These are phyloP conservation scores for Zygosaccharomyces rouxii DNA, from an alignment of 805 yeast genomes.

Conservation along the genomic window DNA sequence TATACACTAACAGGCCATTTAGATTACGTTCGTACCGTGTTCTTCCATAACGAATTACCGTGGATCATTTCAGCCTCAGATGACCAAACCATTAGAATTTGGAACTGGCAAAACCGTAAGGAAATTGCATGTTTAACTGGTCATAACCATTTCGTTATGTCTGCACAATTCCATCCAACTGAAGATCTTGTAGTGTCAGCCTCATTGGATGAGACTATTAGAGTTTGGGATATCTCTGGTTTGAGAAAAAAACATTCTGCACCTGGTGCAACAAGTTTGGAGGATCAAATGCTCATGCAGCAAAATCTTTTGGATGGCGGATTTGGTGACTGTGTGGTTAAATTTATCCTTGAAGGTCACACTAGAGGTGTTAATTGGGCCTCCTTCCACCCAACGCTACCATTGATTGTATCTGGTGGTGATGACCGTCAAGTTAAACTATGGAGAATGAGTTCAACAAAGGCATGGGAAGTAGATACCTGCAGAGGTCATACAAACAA, in stretches of 20 bases:
- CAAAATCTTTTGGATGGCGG: constrained; percentile 83
- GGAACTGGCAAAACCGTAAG: constrained; percentile 99
- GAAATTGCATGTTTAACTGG: constrained; percentile 97
- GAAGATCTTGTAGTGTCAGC: constrained; percentile 95
- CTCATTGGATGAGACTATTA: constrained; percentile 95
- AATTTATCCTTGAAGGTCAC: constrained; percentile 95
- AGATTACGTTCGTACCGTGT: constrained; percentile 92
- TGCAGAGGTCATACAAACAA: constrained; percentile 97
- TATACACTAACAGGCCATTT: constrained; percentile 91
- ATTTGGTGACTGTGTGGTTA: constrained; percentile 93
- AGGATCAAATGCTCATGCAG: constrained; percentile 43
- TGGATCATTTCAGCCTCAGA: constrained; percentile 96
- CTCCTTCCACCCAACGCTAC: constrained; percentile 93
- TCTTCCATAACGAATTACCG: constrained; percentile 92
- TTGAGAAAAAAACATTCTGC: constrained; percentile 94
- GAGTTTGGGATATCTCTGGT: constrained; percentile 98
- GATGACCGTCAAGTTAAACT: constrained; percentile 93
- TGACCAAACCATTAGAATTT: constrained; percentile 96
- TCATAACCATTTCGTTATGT: constrained; percentile 97
- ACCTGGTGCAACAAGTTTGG: constrained; percentile 47
- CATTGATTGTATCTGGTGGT: constrained; percentile 90
- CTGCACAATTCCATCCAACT: constrained; percentile 94
- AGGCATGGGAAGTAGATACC: constrained; percentile 99
- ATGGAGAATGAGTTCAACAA: constrained; percentile 96
- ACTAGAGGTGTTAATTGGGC: constrained; percentile 99